A percentile compares a stretch with the other conserved stretches of the same genome.
These are phyloP conservation scores for Ascoidea rubescens DNA, from an alignment of 805 yeast species.

Conservation along the genomic window DNA sequence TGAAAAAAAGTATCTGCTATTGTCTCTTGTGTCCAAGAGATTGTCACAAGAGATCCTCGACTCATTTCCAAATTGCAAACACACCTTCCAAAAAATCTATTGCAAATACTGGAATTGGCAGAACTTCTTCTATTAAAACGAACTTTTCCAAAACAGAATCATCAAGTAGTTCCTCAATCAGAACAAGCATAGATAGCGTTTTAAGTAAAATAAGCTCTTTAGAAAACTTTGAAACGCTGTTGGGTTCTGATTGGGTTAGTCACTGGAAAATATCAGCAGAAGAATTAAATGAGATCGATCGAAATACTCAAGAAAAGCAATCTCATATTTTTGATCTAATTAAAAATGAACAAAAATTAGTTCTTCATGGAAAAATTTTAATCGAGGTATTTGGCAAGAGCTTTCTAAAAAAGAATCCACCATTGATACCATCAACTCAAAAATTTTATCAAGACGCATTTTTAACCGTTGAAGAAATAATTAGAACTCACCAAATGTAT, in stretches of 20 bases:
- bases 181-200: constrained; percentile 21
- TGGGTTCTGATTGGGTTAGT: constrained; percentile 44
- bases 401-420: constrained; percentile 24
- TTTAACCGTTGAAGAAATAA: constrained; percentile 38
- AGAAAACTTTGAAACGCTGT: constrained; percentile 12
- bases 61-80: constrained; percentile 1
- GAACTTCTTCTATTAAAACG: no score
- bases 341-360: constrained; percentile 53
- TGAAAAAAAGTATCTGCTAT: constrained; percentile 5
- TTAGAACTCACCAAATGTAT: constrained; percentile 37
- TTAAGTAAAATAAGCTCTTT: constrained; percentile 28
- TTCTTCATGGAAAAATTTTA: constrained; percentile 53
- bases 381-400: constrained; percentile 40
- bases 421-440: constrained; percentile 33
- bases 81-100: constrained; percentile 2
- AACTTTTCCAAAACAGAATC: background rate
- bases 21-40: constrained; percentile 9
- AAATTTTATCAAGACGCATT: constrained; percentile 47
- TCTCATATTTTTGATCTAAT: constrained; percentile 66
- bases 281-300: constrained; percentile 36
- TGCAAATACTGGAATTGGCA: background rate
- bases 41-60: constrained; percentile 1
- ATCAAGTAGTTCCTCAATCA: background rate
- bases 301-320: constrained; percentile 46
- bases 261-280: constrained; percentile 50